Conservation (phyloP, 306 rosid species). For the Prinsepia uniflora region DNA sequence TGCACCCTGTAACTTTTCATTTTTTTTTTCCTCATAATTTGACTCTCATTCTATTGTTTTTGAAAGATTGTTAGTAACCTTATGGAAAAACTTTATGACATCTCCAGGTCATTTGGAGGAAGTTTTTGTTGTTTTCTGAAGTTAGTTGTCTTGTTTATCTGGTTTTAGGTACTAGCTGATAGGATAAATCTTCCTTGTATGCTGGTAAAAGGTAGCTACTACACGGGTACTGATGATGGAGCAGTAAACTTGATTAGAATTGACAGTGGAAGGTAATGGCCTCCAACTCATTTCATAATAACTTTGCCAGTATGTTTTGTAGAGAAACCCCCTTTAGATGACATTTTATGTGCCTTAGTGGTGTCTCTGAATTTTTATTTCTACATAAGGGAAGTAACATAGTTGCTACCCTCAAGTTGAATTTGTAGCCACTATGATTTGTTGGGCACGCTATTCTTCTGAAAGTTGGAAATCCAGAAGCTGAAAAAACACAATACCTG, state of each 20-base stretch:
- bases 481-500: neutral
- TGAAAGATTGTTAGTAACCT: constrained; percentile 16
- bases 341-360: constrained; percentile 20
- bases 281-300: constrained; percentile 16
- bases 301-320: constrained; percentile 20
- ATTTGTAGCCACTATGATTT: neutral
- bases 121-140: constrained; percentile 6
- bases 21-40: constrained; percentile 14
- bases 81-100: constrained; percentile 1
- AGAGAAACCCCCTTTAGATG: constrained; percentile 13
- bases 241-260: constrained; percentile 90
- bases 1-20: constrained; percentile 6
- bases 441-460: neutral
- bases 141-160: constrained; percentile 30
- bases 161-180: constrained; percentile 91
- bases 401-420: neutral
- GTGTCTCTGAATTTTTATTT: neutral
- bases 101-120: constrained; percentile 13
- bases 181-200: constrained; percentile 87
- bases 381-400: neutral
- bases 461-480: neutral
- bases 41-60: neutral
- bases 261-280: constrained; percentile 76
- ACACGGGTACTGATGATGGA: constrained; percentile 97
- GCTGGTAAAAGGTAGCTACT: constrained; percentile 98